A percentile compares a stretch with the other conserved stretches of the same genome.
Evolutionary conservation across 306 rosid genomes (phyloP).

Genomic region (Quercus variabilis): DNA sequence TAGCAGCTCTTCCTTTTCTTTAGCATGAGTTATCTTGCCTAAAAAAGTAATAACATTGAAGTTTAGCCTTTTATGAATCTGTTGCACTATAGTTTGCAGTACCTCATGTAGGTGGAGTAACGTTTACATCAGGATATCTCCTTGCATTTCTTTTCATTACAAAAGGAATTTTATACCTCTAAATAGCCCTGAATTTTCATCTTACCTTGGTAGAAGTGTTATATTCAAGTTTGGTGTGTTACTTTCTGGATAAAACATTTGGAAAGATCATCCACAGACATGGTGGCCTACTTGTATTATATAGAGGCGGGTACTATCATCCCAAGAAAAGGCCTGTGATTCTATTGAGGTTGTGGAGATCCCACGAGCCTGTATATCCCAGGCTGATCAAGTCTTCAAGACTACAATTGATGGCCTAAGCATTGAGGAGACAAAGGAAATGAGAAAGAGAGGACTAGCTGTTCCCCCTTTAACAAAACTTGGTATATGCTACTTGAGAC

Average conservation of each 20-base stretch:
- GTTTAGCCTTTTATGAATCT: background rate
- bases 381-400: conserved; percentile 53
- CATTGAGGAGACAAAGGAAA: conserved; percentile 77
- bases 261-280: conserved; percentile 78
- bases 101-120: background rate
- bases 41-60: background rate
- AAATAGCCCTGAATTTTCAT: background rate
- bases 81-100: background rate
- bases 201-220: conserved; percentile 1
- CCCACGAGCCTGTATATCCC: conserved; percentile 85
- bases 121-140: background rate
- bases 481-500: conserved; percentile 26
- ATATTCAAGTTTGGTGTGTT: conserved; percentile 18
- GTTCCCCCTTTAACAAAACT: conserved; percentile 81
- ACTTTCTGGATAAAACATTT: conserved; percentile 76
- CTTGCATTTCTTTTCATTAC: background rate
- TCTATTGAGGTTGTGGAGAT: conserved; percentile 91
- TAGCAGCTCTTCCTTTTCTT: background rate
- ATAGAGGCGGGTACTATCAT: conserved; percentile 79
- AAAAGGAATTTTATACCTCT: background rate
- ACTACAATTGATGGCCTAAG: conserved; percentile 82
- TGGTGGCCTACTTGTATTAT: conserved; percentile 69
- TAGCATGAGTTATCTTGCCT: background rate
- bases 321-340: conserved; percentile 64
- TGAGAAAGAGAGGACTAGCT: conserved; percentile 83